Evolutionary conservation across 2,329 filamentous ascomycete species (phyloP), one percentile per base, ranked within the genome.

Genomic region (Xylariaceae sp.): DNA sequence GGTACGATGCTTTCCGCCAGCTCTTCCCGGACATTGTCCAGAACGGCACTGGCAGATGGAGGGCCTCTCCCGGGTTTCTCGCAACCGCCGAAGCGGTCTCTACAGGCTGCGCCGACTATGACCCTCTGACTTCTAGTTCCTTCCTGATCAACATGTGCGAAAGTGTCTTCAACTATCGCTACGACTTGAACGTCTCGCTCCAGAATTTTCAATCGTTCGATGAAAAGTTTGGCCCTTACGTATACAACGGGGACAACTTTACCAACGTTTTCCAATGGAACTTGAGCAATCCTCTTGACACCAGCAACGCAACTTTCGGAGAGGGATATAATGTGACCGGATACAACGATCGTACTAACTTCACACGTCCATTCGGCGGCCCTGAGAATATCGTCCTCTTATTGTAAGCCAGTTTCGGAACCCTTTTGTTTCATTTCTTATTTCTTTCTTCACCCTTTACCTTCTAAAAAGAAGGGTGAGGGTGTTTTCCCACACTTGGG

Each of bases 301-400:
- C 74, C 7, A 63, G 56, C 49, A 75, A 77, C 64, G n/a, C 39
- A 0, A 73, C 68, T 2, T 73, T 61, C 65, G 67, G 79, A 48
- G 54, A 72, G 41, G 72, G 69, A 47, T 75, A 76, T 51, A 71
- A 75, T 31, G 73, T 82, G 46, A 75, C 73, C 2, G 79, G 79
- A 43, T 81, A 80, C 61, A 68, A 74, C 45, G 72, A 71, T 56
- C 72, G 73, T 13, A 62, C 69, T n/a, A 76, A 78, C 60, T 71
- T 77, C 41, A 71, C 75, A 0, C 70, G 75, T 56, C 81, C 80
- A 1, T 86, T 86, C 63, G 72, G 70, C 1, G 70, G 64, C 1
- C 66, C 80, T 2, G 78, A 84, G 51, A 76, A 86, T 62, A 77
- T 86, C 42, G 71, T 84, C 39, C 66, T 85, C 16, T 70, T 84